Conservation (phyloP, 1,284 basidiomycete species). For the Sanghuangporus sanghuang region DNA sequence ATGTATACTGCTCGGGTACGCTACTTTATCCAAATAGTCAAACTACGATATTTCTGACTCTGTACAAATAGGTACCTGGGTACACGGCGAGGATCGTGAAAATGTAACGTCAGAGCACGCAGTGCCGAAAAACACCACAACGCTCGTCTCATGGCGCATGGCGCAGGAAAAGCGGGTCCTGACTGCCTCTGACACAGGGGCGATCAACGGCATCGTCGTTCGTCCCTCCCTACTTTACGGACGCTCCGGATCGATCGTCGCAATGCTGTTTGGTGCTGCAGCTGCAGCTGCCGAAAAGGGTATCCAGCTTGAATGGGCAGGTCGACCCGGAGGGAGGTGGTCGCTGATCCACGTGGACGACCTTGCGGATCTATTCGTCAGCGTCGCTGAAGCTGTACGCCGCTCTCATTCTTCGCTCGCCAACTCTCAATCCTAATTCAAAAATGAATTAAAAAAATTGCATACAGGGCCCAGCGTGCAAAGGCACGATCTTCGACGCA, state of each 20-base stretch:
- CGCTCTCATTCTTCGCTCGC: not conserved
- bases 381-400: constrained; percentile 32
- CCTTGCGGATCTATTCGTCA: constrained; percentile 42
- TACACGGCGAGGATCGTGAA: constrained; percentile 36
- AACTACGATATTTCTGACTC: too few species aligned
- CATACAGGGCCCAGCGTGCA: constrained; percentile 29
- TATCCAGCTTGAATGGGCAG: constrained; percentile 33
- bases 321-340: constrained; percentile 36
- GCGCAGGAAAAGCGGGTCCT: constrained; percentile 34
- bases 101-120: constrained; percentile 33
- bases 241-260: constrained; percentile 36
- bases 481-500: constrained; percentile 42
- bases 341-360: constrained; percentile 47
- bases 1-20: constrained; percentile 42
- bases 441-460: not conserved
- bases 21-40: not conserved
- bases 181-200: constrained; percentile 19
- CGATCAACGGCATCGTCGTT: constrained; percentile 46
- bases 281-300: constrained; percentile 24
- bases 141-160: constrained; percentile 34
- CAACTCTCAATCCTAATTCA: constrained; percentile 19
- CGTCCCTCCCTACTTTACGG: constrained; percentile 46
- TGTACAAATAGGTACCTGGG: constrained; percentile 34
- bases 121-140: constrained; percentile 26
- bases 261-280: constrained; percentile 34